Evolutionary conservation across 352 stramenopile species (phyloP).

Genomic region (Phytopythium helicoides): DNA sequence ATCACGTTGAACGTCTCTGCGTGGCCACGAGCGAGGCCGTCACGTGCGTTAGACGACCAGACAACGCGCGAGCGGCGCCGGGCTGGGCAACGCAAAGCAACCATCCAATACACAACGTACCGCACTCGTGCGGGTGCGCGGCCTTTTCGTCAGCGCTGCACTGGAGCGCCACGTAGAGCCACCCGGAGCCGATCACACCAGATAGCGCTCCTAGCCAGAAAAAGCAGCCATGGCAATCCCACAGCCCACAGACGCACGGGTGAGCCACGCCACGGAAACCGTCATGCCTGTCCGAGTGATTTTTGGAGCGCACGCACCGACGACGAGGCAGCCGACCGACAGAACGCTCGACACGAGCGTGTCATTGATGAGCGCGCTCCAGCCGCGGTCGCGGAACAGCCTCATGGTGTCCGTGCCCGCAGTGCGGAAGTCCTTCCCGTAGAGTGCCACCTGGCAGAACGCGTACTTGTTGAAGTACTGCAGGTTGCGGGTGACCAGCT

Average conservation of each 20-base stretch:
- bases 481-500: conserved; percentile 67
- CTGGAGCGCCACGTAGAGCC: conserved; percentile 65
- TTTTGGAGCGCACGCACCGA: conserved; percentile 38
- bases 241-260: background rate
- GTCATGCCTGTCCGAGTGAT: background rate
- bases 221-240: background rate
- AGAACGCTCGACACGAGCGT: conserved; percentile 78
- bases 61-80: background rate
- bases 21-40: background rate
- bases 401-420: conserved; percentile 77
- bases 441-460: conserved; percentile 84
- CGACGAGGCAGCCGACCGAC: conserved; percentile 66
- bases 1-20: conserved; percentile 86
- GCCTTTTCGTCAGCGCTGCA: conserved; percentile 55
- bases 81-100: no score
- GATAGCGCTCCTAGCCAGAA: conserved; percentile 53
- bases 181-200: conserved; percentile 68
- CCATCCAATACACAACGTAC: conserved; percentile 32
- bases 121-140: conserved; percentile 43
- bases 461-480: conserved; percentile 89
- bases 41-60: background rate
- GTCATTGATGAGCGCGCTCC: conserved; percentile 78
- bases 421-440: conserved; percentile 78
- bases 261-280: conserved; percentile 3
- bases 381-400: conserved; percentile 79